phyloP scores from a whole-genome alignment of 495 filamentous ascomycete species.

The Penicillium atrosanguineum region DNA sequence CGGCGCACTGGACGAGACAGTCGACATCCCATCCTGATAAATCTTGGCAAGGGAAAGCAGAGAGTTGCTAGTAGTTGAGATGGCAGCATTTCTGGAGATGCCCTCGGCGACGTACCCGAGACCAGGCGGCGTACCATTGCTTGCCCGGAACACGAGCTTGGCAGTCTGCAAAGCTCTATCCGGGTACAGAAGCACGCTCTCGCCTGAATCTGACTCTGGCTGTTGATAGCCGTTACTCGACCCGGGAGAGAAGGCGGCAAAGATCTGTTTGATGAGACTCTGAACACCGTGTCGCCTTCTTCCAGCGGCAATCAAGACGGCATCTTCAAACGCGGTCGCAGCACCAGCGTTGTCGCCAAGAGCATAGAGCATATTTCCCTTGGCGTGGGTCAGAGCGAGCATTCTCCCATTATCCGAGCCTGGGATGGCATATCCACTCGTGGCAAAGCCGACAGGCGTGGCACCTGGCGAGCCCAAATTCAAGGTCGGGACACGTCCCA shows the following conservation, averaged over 20 bases:
- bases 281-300: conserved; percentile 68
- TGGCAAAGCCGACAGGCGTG: conserved; percentile 60
- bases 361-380: conserved; percentile 97
- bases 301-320: conserved; percentile 84
- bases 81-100: conserved; percentile 71
- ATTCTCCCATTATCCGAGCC: conserved; percentile 92
- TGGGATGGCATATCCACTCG: conserved; percentile 82
- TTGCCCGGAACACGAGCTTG: conserved; percentile 73
- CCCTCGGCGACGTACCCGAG: conserved; percentile 72
- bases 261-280: conserved; percentile 77
- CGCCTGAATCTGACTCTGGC: conserved; percentile 32
- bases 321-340: conserved; percentile 91
- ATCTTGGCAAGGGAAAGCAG: conserved; percentile 95
- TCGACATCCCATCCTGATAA: conserved; percentile 96
- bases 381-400: conserved; percentile 88
- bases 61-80: conserved; percentile 94
- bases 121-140: conserved; percentile 75
- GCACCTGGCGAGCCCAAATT: conserved; percentile 31
- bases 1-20: conserved; percentile 57
- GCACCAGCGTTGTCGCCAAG: conserved; percentile 81
- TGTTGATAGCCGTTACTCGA: conserved; percentile 27
- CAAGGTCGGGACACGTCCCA: conserved; percentile 21
- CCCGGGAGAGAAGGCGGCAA: conserved; percentile 61
- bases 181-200: conserved; percentile 77
- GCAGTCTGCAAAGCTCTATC: conserved; percentile 82